These are phyloP conservation scores for Gremmenia infestans DNA, from an alignment of 2,329 filamentous ascomycete genomes.

Conservation along the genomic window DNA sequence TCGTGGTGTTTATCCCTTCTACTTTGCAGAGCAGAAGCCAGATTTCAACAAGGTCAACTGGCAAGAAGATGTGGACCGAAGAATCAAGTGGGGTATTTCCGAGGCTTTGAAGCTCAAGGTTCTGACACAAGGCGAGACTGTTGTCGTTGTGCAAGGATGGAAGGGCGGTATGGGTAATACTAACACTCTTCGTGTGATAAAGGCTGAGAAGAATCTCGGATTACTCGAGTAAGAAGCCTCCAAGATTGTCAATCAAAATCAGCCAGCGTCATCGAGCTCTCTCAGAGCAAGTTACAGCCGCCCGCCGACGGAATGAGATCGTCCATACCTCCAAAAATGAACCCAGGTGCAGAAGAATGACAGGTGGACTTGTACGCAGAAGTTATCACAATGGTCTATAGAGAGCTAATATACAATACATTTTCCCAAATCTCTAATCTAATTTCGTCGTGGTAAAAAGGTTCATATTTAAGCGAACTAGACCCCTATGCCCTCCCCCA, in stretches of 20 bases:
- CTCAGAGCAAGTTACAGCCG: too few species aligned
- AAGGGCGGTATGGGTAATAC: conserved; percentile 89
- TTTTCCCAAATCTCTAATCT: too few species aligned
- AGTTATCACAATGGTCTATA: too few species aligned
- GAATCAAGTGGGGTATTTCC: conserved; percentile 94
- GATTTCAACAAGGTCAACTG: conserved; percentile 90
- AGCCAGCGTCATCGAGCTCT: neutral
- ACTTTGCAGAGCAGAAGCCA: conserved; percentile 88
- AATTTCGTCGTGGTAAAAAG: too few species aligned
- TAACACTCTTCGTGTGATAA: conserved; percentile 55
- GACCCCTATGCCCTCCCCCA: too few species aligned
- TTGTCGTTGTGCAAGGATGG: conserved; percentile 86
- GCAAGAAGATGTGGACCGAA: conserved; percentile 97
- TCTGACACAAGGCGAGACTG: conserved; percentile 64
- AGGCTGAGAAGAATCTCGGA: conserved; percentile 29
- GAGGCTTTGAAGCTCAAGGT: conserved; percentile 80
- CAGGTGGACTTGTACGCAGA: too few species aligned
- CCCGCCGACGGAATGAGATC: too few species aligned
- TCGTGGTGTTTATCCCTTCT: conserved; percentile 96
- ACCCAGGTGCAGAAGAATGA: too few species aligned
- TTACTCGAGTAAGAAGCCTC: neutral
- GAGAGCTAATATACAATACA: too few species aligned
- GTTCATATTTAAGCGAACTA: too few species aligned
- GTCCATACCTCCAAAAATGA: too few species aligned
- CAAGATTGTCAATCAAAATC: neutral